Base-by-base conservation (phyloP, 768 basidiomycete species). In the Xerocomellus dryophilus region DNA sequence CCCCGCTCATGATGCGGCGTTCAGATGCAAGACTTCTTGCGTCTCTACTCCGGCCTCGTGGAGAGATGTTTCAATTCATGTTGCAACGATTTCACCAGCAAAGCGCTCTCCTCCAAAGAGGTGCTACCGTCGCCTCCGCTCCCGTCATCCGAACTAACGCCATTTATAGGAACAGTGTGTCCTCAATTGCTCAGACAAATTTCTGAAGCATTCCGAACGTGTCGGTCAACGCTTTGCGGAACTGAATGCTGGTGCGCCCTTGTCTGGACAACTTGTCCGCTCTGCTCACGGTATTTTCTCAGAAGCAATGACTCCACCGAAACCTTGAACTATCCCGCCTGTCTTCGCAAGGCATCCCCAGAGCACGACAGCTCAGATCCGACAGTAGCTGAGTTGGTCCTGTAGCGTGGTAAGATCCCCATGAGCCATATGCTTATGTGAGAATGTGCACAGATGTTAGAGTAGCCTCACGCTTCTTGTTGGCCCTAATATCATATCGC, bases 11-110 rank as follows among this genome's bases (percentile, higher is more conserved):
- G 25, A 25, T 34, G 32, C 12, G 18, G 10, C 47, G 67, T 38
- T 15, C 25, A 98, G 95, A 96, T 99, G 94, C 92, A 96, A 80
- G 96, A 98, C 77, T 98, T 99, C 66, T 78, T 99, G 78, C 82
- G 81, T 66, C 86, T 98, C 73, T 98, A 99, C 74, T 90, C 93
- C 21, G 88, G 85, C 67, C 81, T 99, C 51, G 93, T 95, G 31
- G 96, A 98, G 70, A 86, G 91, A 62, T 99, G 96, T 72, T 99
- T 99, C 81, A 93, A 79, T 63, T 79, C 90, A 14, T 99, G 96
- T 70, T 88, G 88, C 65, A 95, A 95, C 69, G 96, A 99, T 70
- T 98, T 99, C 65, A 98, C 95, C 23, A 90, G 88, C 78, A 97
- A 93, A 74, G 85, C 93, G 0, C 76, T 99, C 53, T 90, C 88